Evolutionary conservation across 2,329 filamentous ascomycete species (phyloP).

Genomic region (Tolypocladium guangdongense): DNA sequence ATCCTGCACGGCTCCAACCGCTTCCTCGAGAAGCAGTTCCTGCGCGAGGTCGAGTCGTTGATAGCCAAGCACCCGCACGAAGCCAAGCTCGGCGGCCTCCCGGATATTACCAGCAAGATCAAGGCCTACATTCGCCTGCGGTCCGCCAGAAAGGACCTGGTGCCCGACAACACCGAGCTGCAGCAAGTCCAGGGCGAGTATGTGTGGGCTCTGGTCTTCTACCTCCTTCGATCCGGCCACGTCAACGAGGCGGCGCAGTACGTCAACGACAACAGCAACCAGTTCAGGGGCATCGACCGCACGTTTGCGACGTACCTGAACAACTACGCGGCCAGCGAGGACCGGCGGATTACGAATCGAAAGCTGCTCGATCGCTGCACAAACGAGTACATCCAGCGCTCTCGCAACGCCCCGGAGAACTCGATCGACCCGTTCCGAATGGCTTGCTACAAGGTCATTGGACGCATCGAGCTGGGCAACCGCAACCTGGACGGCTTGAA

Average conservation of each 20-base stretch:
- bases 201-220: slow-evolving; percentile 92
- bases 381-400: slow-evolving; percentile 78
- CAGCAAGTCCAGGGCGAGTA: slow-evolving; percentile 74
- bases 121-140: slow-evolving; percentile 83
- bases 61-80: slow-evolving; percentile 79
- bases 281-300: slow-evolving; percentile 83
- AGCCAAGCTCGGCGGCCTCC: slow-evolving; percentile 79
- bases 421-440: slow-evolving; percentile 90
- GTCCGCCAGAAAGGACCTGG: slow-evolving; percentile 70
- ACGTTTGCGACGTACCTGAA: slow-evolving; percentile 83
- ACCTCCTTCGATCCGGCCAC: slow-evolving; percentile 75
- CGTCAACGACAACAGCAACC: slow-evolving; percentile 64
- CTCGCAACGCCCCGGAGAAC: slow-evolving; percentile 73
- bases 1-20: slow-evolving; percentile 70
- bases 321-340: slow-evolving; percentile 66
- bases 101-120: slow-evolving; percentile 80
- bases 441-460: slow-evolving; percentile 96
- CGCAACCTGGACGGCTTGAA: slow-evolving; percentile 52
- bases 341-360: slow-evolving; percentile 60
- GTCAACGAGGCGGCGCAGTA: slow-evolving; percentile 77
- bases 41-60: slow-evolving; percentile 62
- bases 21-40: slow-evolving; percentile 75
- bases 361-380: slow-evolving; percentile 80
- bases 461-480: slow-evolving; percentile 59
- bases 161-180: slow-evolving; percentile 67